A percentile compares a stretch with the other conserved stretches of the same genome.
phyloP scores from a whole-genome alignment of 2,329 filamentous ascomycete species.

The Phaeophleospora eucalypticola region DNA sequence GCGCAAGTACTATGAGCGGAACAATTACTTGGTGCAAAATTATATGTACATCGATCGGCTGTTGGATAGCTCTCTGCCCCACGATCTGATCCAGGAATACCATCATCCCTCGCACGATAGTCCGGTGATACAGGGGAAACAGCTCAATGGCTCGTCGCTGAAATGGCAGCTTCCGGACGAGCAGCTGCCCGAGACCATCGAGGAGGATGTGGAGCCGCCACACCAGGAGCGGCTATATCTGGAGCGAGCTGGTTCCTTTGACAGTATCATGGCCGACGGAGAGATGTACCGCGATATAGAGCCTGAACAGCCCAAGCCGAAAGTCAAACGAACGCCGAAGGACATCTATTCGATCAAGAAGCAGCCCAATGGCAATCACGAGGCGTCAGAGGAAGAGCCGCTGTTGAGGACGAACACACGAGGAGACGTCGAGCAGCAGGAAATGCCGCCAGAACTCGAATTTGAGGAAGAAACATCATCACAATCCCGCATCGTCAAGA shows the following conservation, averaged over 20 bases:
- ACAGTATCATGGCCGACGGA: constrained; percentile 20
- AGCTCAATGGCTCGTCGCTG: constrained; percentile 24
- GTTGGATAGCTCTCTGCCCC: constrained; percentile 86
- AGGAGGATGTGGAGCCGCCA: constrained; percentile 35
- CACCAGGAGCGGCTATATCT: constrained; percentile 20
- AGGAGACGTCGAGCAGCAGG: constrained; percentile 28
- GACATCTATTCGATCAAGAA: constrained; percentile 70
- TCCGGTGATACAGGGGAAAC: neutral
- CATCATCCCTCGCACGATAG: constrained; percentile 49
- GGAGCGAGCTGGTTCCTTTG: constrained; percentile 21
- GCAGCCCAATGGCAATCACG: constrained; percentile 53
- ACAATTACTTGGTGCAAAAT: constrained; percentile 82
- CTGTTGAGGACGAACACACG: constrained; percentile 24
- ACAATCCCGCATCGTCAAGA: constrained; percentile 68
- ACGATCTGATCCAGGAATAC: constrained; percentile 88
- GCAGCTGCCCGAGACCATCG: constrained; percentile 70
- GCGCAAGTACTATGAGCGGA: constrained; percentile 81
- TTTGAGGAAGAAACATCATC: constrained; percentile 67
- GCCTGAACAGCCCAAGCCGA: constrained; percentile 28
- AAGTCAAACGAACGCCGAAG: constrained; percentile 74
- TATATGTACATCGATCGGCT: constrained; percentile 91
- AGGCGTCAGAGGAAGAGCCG: constrained; percentile 34
- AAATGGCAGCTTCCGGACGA: constrained; percentile 24
- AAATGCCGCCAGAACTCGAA: constrained; percentile 65
- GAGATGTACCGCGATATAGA: constrained; percentile 22